Percentiles rank a stretch among this genome's conserved stretches.
These are phyloP conservation scores for Aspergillus versicolor DNA, from an alignment of 2,329 filamentous ascomycete genomes.

Conservation along the genomic window DNA sequence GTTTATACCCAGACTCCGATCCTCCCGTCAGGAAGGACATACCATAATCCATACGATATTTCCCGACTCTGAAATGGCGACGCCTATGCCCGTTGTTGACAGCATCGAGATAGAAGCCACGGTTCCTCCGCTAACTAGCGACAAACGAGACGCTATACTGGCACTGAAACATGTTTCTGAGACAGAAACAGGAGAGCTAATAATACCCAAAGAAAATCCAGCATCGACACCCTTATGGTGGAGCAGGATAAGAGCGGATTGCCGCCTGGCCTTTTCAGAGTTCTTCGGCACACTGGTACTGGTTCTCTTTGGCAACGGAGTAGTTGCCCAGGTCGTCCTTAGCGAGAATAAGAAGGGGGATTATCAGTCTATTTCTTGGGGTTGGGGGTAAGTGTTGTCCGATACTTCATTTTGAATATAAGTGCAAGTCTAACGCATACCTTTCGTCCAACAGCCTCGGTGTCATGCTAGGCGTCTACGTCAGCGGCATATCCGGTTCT, in stretches of 20 bases:
- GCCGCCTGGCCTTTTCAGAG: slow-evolving; percentile 63
- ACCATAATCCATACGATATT: not conserved
- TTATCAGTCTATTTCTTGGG: slow-evolving; percentile 55
- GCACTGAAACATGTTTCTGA: slow-evolving; percentile 12
- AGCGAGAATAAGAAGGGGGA: slow-evolving; percentile 47
- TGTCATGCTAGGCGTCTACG: slow-evolving; percentile 69
- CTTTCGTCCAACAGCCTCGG: slow-evolving; percentile 50
- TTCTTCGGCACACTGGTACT: slow-evolving; percentile 69
- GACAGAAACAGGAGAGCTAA: slow-evolving; percentile 1
- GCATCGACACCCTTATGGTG: slow-evolving; percentile 43
- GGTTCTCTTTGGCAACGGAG: slow-evolving; percentile 69
- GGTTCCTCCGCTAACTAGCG: slow-evolving; percentile 18
- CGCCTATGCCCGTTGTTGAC: not conserved
- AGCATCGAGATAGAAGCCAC: slow-evolving; percentile 11
- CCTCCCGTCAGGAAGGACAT: not conserved
- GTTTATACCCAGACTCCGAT: not conserved
- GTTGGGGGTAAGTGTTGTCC: slow-evolving; percentile 43
- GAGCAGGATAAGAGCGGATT: slow-evolving; percentile 52
- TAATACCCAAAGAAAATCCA: slow-evolving; percentile 2
- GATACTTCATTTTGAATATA: not conserved
- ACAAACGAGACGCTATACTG: slow-evolving; percentile 20
- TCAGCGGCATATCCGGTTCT: slow-evolving; percentile 58
- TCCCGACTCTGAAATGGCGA: not conserved
- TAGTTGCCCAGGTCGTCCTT: slow-evolving; percentile 67
- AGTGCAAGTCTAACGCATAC: slow-evolving; percentile 6